Percentiles rank a stretch among this genome's conserved stretches.
Conservation (phyloP, 2,329 filamentous ascomycete genomes). For the Ascochyta clinopodiicola region DNA sequence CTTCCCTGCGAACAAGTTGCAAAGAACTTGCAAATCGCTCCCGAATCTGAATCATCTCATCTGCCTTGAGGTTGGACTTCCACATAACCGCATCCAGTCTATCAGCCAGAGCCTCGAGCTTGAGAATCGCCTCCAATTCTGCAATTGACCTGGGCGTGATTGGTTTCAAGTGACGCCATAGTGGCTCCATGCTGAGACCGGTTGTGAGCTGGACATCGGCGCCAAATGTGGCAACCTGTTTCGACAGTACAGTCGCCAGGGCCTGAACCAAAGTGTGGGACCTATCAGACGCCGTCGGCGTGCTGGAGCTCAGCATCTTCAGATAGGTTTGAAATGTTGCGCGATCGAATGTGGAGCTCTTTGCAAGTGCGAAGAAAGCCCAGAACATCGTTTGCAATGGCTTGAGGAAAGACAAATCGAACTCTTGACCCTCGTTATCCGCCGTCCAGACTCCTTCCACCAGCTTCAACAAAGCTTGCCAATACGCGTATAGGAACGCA, state of each 20-base stretch:
- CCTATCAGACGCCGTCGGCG: slow-evolving; percentile 10
- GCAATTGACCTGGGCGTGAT: slow-evolving; percentile 51
- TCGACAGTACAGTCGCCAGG: slow-evolving; percentile 34
- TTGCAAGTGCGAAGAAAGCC: slow-evolving; percentile 56
- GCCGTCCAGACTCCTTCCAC: slow-evolving; percentile 22
- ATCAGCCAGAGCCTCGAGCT: slow-evolving; percentile 55
- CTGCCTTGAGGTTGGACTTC: slow-evolving; percentile 39
- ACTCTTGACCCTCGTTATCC: slow-evolving; percentile 14
- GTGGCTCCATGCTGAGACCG: slow-evolving; percentile 77
- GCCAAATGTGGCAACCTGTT: slow-evolving; percentile 59
- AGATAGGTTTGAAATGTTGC: slow-evolving; percentile 63
- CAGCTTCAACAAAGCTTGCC: slow-evolving; percentile 27
- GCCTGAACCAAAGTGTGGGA: slow-evolving; percentile 29
- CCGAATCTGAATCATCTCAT: slow-evolving; percentile 46
- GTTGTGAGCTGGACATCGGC: slow-evolving; percentile 75
- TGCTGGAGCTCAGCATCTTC: slow-evolving; percentile 37
- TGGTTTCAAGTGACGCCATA: slow-evolving; percentile 79
- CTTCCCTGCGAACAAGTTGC: slow-evolving; percentile 36
- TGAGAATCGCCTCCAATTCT: slow-evolving; percentile 49
- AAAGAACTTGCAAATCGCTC: slow-evolving; percentile 44
- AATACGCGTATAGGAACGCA: slow-evolving; percentile 37
- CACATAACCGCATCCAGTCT: slow-evolving; percentile 53
- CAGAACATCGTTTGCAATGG: slow-evolving; percentile 52
- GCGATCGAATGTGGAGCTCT: slow-evolving; percentile 55
- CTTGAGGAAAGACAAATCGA: slow-evolving; percentile 30